A percentile compares a stretch with the other conserved stretches of the same genome.
phyloP scores from a whole-genome alignment of 768 basidiomycete species.

The Kwoniella bestiolae region DNA sequence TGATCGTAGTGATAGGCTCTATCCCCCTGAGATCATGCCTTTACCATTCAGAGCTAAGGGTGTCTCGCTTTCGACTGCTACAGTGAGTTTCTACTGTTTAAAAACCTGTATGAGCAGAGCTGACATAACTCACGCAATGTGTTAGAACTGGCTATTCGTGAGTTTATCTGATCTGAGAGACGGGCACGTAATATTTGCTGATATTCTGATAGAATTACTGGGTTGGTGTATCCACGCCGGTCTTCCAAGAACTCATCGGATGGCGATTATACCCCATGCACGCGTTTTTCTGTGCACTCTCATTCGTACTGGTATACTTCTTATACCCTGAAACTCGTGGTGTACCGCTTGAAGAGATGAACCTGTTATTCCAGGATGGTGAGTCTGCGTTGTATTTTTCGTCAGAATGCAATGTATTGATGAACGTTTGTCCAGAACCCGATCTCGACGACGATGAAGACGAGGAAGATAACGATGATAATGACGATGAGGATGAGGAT shows the following conservation, averaged over 20 bases:
- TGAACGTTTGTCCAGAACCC: conserved; percentile 23
- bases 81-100: conserved; percentile 55
- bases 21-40: conserved; percentile 74
- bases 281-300: conserved; percentile 85
- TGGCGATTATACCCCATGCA: conserved; percentile 97
- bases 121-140: conserved; percentile 8
- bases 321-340: conserved; percentile 56
- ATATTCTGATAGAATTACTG: conserved; percentile 70
- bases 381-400: background rate
- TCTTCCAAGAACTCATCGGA: conserved; percentile 79
- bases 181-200: conserved; percentile 1
- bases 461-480: conserved; percentile 31
- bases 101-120: background rate
- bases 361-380: conserved; percentile 54
- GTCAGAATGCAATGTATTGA: background rate
- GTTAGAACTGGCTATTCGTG: conserved; percentile 62
- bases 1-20: conserved; percentile 36
- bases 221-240: conserved; percentile 84
- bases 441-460: conserved; percentile 46
- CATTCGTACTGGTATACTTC: conserved; percentile 68
- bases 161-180: conserved; percentile 8
- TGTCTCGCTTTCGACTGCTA: conserved; percentile 91
- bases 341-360: conserved; percentile 54
- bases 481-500: conserved; percentile 43
- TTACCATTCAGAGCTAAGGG: conserved; percentile 88